These are phyloP conservation scores for Saccharomycopsis fibuligera DNA, from an alignment of 805 yeast genomes.

Conservation along the genomic window DNA sequence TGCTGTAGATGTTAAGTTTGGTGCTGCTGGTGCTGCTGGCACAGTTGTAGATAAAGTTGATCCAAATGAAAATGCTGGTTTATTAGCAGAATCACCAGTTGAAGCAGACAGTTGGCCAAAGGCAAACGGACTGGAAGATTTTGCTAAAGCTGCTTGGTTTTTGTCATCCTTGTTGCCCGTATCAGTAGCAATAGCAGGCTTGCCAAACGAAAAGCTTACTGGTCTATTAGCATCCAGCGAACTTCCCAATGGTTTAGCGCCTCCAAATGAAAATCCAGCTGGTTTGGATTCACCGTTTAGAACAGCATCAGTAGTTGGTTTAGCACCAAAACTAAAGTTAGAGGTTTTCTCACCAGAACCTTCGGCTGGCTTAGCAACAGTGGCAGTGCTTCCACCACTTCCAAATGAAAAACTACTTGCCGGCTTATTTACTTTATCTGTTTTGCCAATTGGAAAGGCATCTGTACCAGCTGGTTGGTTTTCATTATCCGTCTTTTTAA, in stretches of 20 bases:
- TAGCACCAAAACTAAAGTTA: conserved; percentile 21
- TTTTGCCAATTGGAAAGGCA: conserved; percentile 26
- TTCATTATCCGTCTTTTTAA: conserved; percentile 5
- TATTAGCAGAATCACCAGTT: background rate
- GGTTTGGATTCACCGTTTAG: too few relatives aligned
- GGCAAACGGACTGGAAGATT: background rate
- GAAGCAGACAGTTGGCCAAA: background rate
- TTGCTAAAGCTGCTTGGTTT: too few relatives aligned
- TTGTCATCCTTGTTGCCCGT: too few relatives aligned
- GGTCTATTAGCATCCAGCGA: background rate
- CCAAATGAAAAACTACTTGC: conserved; percentile 24
- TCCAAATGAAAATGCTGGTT: conserved; percentile 8
- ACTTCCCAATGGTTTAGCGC: too few relatives aligned
- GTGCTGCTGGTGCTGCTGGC: background rate
- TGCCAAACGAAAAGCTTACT: conserved; percentile 4
- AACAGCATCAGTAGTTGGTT: too few relatives aligned
- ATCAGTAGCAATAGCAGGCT: too few relatives aligned
- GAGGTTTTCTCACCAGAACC: too few relatives aligned
- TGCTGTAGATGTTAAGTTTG: background rate
- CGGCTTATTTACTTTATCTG: conserved; percentile 22
- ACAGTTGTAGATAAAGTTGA: background rate
- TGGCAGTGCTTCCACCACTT: conserved; percentile 24
- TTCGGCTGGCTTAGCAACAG: conserved; percentile 8
- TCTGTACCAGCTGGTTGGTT: conserved; percentile 4
- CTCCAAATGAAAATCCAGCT: conserved; percentile 5